Conservation (phyloP, 139 green algal species). For the Chlamydomonas sp. region DNA sequence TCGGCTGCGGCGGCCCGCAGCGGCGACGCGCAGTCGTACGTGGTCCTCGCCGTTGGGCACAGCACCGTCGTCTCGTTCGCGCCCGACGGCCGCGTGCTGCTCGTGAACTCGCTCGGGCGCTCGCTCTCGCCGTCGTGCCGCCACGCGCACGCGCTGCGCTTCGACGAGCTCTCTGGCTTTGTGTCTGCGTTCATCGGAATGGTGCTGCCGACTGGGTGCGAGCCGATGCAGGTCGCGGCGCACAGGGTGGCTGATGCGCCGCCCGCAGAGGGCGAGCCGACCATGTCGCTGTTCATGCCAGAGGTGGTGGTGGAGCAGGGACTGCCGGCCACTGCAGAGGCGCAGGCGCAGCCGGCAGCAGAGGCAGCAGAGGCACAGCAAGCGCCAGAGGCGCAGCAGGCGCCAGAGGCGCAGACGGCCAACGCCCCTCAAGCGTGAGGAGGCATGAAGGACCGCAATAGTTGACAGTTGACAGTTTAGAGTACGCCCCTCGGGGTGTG, state of each 20-base stretch:
- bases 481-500: no score
- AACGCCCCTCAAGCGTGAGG: no score
- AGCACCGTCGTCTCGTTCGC: constrained; percentile 9
- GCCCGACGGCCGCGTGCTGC: background rate
- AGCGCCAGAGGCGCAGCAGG: no score
- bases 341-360: no score
- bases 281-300: constrained; percentile 2
- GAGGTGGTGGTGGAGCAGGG: no score
- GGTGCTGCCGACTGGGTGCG: background rate
- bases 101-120: constrained; percentile 12
- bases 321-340: no score
- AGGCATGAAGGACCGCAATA: no score
- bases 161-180: background rate
- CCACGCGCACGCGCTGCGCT: constrained; percentile 4
- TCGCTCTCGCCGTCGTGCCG: background rate
- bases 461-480: no score
- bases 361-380: no score
- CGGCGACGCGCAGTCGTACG: background rate
- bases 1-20: background rate
- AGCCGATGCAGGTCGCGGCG: constrained; percentile 16
- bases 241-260: background rate
- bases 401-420: no score
- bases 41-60: background rate
- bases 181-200: background rate
- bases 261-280: background rate